Conservation (phyloP, 257 asterid genomes). For the Capsicum rhomboideum region DNA sequence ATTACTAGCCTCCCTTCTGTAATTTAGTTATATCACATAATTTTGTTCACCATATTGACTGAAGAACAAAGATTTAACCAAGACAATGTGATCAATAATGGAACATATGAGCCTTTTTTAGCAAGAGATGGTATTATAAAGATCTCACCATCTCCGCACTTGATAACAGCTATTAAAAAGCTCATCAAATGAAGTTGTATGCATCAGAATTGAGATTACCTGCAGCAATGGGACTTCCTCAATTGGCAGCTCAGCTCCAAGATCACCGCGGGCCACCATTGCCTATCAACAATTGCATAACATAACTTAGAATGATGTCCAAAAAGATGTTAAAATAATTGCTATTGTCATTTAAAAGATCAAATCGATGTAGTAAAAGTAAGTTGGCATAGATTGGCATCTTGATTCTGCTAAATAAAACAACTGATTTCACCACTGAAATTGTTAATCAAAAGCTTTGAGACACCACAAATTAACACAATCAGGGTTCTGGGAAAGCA, state of each 20-base stretch:
- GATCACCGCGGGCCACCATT: conserved; percentile 99
- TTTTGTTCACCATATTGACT: background rate
- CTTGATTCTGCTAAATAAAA: background rate
- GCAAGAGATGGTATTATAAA: background rate
- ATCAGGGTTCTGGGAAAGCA: background rate
- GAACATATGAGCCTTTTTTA: background rate
- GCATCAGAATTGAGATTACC: conserved; percentile 34
- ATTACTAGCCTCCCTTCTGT: background rate
- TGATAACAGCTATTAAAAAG: background rate
- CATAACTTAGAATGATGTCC: background rate
- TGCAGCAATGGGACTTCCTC: conserved; percentile 98
- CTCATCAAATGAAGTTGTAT: background rate
- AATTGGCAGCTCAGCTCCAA: conserved; percentile 97
- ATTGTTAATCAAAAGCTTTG: background rate
- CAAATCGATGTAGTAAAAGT: background rate
- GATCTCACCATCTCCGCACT: background rate
- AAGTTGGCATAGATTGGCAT: background rate
- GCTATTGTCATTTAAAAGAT: background rate
- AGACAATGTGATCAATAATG: background rate
- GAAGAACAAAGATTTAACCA: background rate
- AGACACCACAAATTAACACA: background rate
- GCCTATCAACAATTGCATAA: conserved; percentile 50
- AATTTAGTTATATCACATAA: background rate
- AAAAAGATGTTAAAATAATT: background rate
- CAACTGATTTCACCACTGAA: background rate